Evolutionary conservation across 345 rosid genomes (phyloP), one percentile per base, ranked within the genome.

Genomic region (Psidium guajava): DNA sequence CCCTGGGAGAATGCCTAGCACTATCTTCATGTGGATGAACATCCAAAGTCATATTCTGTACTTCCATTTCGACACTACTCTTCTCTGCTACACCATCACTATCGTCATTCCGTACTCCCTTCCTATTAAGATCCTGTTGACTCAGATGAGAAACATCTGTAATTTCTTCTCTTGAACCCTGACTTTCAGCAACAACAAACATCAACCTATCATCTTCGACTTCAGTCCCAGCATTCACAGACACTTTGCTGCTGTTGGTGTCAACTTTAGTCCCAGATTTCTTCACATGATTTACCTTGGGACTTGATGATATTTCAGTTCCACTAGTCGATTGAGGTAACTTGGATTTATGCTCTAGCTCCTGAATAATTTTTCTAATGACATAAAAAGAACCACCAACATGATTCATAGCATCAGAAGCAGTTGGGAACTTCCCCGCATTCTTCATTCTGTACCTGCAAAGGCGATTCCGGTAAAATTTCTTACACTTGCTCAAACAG

Each of bases 311-410:
- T 18, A 28, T 86, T 69, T 82, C 85, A 42, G 36, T 54, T 47
- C 85, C 80, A 49, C 25, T 80, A 15, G 84, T 83, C 55, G 86
- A 75, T 55, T 88, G 80, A 81, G 84, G 55, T 55, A 83, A 6
- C 82, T 89, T 90, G 81, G 88, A 89, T 22, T 85, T 83, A 75
- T 54, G 85, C 57, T 86, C 86, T 53, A 92, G 83, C 87, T 91
- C 92, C 86, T 92, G 92, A 83, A 91, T 49, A 50, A 92, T 61
- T 69, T 42, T 53, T 83, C 87, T 88, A 81, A 88, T 53, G 42
- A 85, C 54, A 85, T 92, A 91, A 85, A 80, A 87, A 87, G 69
- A 4, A 50, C 93, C 94, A 87, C 94, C 94, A 44, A 89, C 92
- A 69, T 92, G 86, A 52, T 87, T 88, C 51, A 5, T 8, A 84